A percentile compares a stretch with the other conserved stretches of the same genome.
Evolutionary conservation across 495 filamentous ascomycete species (phyloP).

Genomic region (Chaetomium cochliodes): DNA sequence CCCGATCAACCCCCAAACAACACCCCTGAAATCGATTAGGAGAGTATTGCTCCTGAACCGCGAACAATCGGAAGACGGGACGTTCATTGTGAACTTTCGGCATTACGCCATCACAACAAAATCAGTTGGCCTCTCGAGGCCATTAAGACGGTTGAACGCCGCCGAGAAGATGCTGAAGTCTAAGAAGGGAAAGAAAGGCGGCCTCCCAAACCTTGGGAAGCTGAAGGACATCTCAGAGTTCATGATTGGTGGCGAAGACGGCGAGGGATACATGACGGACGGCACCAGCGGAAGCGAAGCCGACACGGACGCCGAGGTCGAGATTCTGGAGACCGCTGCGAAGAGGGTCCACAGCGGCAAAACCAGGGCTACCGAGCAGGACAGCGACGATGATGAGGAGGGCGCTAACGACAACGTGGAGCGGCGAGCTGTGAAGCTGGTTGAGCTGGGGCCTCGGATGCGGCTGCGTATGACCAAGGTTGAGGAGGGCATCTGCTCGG

Average conservation of each 20-base stretch:
- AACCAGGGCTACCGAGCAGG: conserved; percentile 44
- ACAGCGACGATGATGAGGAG: conserved; percentile 35
- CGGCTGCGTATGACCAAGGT: conserved; percentile 89
- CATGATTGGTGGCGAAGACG: conserved; percentile 76
- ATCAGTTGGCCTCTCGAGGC: conserved; percentile 75
- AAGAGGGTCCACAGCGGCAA: conserved; percentile 65
- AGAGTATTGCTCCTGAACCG: conserved; percentile 89
- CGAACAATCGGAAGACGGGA: conserved; percentile 60
- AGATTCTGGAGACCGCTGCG: conserved; percentile 74
- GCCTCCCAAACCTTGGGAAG: conserved; percentile 83
- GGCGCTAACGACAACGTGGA: conserved; percentile 54
- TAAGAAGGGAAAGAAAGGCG: conserved; percentile 62
- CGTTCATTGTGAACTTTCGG: conserved; percentile 84
- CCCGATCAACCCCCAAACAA: conserved; percentile 88
- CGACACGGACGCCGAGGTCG: conserved; percentile 94
- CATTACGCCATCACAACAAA: conserved; percentile 95
- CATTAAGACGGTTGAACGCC: conserved; percentile 79
- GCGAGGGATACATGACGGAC: conserved; percentile 76
- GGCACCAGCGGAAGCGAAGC: conserved; percentile 83
- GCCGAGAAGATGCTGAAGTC: conserved; percentile 68
- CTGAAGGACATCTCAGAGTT: conserved; percentile 94
- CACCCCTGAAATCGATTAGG: conserved; percentile 81
- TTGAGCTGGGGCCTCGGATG: conserved; percentile 90
- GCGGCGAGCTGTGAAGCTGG: conserved; percentile 83
- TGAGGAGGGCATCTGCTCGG: conserved; percentile 87